phyloP scores from a whole-genome alignment of 2,329 filamentous ascomycete genomes.

The Fusarium paranaense region DNA sequence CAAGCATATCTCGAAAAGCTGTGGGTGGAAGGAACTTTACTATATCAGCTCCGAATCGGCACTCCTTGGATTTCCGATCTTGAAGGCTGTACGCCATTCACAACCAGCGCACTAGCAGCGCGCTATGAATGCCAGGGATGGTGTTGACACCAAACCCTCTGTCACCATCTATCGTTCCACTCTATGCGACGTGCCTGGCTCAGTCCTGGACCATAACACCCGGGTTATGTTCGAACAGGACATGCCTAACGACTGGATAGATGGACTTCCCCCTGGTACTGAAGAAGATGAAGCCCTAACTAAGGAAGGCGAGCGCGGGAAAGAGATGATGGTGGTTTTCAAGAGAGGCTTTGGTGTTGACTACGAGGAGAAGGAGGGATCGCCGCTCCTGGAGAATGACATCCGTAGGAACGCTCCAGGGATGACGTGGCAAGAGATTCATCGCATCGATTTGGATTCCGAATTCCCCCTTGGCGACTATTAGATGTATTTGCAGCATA shows the following conservation, averaged over 20 bases:
- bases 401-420: not conserved
- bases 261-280: not conserved
- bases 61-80: not conserved
- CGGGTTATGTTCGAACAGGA: not conserved
- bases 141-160: not conserved
- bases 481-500: not conserved
- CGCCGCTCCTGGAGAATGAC: not conserved
- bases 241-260: not conserved
- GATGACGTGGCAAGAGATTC: not conserved
- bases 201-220: not conserved
- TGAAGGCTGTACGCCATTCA: fast-evolving
- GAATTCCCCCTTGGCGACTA: too few relatives aligned
- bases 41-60: not conserved
- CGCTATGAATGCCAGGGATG: not conserved
- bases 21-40: not conserved
- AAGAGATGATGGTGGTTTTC: not conserved
- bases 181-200: not conserved
- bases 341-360: not conserved
- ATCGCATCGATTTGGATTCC: too few relatives aligned
- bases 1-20: not conserved
- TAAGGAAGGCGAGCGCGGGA: not conserved
- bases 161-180: not conserved
- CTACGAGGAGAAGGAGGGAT: not conserved
- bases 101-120: not conserved
- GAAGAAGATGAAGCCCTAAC: not conserved